Percentiles rank a stretch among this genome's conserved stretches.
phyloP scores from a whole-genome alignment of 2,329 filamentous ascomycete species.

The Fusarium foetens region DNA sequence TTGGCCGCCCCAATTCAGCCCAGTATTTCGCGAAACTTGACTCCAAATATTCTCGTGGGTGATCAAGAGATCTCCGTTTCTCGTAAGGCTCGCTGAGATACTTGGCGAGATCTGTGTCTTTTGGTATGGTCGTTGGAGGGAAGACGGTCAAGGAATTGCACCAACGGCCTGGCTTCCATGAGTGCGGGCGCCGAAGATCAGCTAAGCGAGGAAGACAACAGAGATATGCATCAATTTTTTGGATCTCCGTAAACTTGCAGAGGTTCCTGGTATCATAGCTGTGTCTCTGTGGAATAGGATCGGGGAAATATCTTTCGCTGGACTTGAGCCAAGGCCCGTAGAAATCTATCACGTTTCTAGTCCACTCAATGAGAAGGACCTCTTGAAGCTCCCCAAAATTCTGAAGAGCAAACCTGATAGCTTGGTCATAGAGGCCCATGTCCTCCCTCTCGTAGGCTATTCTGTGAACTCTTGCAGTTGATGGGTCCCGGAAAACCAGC shows the following conservation, averaged over 20 bases:
- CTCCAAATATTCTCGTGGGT: too few relatives aligned
- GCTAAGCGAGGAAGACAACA: accelerated
- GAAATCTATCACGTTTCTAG: neutral
- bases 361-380: neutral
- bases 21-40: neutral
- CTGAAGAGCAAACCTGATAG: neutral
- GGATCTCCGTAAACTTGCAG: neutral
- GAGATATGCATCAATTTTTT: neutral
- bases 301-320: neutral
- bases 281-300: neutral
- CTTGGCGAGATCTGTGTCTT: neutral
- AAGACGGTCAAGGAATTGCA: accelerated
- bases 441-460: neutral
- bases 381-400: neutral
- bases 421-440: accelerated
- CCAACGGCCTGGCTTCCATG: neutral
- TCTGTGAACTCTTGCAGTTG: neutral
- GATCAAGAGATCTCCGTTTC: neutral
- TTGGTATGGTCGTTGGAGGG: neutral
- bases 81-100: neutral
- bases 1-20: neutral
- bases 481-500: neutral
- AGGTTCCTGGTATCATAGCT: neutral
- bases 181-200: neutral
- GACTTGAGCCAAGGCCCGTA: accelerated